These are phyloP conservation scores for Aspergillus jensenii DNA, from an alignment of 2,329 filamentous ascomycete species.

Conservation along the genomic window DNA sequence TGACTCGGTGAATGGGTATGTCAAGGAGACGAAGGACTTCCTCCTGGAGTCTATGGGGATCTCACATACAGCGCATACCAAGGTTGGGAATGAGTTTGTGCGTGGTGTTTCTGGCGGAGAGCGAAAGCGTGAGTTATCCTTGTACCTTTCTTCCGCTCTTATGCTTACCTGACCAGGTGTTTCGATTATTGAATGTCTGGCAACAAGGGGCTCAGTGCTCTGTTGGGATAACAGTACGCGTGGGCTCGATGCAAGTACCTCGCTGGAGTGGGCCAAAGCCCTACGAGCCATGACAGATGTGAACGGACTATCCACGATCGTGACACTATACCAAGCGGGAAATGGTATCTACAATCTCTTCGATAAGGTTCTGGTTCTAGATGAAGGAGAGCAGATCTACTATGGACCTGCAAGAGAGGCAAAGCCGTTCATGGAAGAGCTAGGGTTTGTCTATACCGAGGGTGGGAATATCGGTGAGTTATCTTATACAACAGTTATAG, in stretches of 20 bases:
- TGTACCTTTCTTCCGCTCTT: too few species aligned
- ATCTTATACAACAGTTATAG: too few species aligned
- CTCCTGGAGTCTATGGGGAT: constrained; percentile 57
- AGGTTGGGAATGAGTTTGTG: constrained; percentile 66
- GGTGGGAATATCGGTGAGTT: constrained; percentile 58
- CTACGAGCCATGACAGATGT: constrained; percentile 65
- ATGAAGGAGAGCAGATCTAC: constrained; percentile 65
- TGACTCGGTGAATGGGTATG: constrained; percentile 36
- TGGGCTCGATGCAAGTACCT: constrained; percentile 65
- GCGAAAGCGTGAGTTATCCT: constrained; percentile 55
- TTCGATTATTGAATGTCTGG: constrained; percentile 65
- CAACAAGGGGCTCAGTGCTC: constrained; percentile 57
- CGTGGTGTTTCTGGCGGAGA: constrained; percentile 69
- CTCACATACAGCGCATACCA: constrained; percentile 60
- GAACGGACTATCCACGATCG: constrained; percentile 59
- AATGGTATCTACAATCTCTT: constrained; percentile 70
- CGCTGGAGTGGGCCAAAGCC: constrained; percentile 60
- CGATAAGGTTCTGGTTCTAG: constrained; percentile 68
- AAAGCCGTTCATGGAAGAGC: constrained; percentile 62
- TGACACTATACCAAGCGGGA: constrained; percentile 68
- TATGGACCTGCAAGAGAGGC: constrained; percentile 62
- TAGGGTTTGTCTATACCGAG: constrained; percentile 63
- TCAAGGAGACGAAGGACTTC: constrained; percentile 45
- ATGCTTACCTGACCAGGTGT: constrained; percentile 36
- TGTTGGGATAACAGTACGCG: constrained; percentile 69